Evolutionary conservation across 208 protist species (phyloP).

Genomic region (Leishmania amazonensis): DNA sequence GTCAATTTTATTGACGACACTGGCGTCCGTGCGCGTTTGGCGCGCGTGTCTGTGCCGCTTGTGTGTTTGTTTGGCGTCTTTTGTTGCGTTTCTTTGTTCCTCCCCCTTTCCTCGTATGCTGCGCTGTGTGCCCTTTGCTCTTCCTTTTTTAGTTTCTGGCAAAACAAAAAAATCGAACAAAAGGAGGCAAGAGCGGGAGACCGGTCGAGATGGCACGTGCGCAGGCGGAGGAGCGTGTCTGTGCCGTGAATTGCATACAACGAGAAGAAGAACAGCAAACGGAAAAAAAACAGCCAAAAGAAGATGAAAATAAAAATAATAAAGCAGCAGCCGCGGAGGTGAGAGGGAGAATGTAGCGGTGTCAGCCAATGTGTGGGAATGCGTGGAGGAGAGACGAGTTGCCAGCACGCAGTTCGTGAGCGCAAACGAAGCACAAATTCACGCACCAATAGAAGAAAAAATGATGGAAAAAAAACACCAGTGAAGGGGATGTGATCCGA

Average conservation of each 20-base stretch:
- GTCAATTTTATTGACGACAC: background rate
- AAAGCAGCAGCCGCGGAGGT: background rate
- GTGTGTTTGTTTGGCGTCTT: background rate
- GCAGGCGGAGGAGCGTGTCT: background rate
- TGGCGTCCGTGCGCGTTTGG: background rate
- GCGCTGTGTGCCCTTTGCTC: no score
- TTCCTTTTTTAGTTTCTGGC: no score
- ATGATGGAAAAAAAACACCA: conserved; percentile 2
- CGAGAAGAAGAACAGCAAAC: conserved; percentile 1
- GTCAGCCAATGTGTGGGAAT: background rate
- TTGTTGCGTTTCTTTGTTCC: background rate
- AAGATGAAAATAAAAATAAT: no score
- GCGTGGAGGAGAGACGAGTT: background rate
- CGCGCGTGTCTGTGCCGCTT: background rate
- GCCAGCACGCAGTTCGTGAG: background rate
- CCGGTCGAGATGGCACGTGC: background rate
- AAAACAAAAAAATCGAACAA: background rate
- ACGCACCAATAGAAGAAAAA: conserved; percentile 6
- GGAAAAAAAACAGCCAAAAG: background rate
- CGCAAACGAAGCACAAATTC: background rate
- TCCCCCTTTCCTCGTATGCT: background rate
- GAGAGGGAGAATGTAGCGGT: background rate
- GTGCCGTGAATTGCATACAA: background rate
- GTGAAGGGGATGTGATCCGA: background rate
- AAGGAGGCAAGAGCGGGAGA: background rate